Percentiles rank a stretch among this genome's conserved stretches.
Evolutionary conservation across 306 rosid genomes (phyloP).

Genomic region (Astragalus membranaceus): DNA sequence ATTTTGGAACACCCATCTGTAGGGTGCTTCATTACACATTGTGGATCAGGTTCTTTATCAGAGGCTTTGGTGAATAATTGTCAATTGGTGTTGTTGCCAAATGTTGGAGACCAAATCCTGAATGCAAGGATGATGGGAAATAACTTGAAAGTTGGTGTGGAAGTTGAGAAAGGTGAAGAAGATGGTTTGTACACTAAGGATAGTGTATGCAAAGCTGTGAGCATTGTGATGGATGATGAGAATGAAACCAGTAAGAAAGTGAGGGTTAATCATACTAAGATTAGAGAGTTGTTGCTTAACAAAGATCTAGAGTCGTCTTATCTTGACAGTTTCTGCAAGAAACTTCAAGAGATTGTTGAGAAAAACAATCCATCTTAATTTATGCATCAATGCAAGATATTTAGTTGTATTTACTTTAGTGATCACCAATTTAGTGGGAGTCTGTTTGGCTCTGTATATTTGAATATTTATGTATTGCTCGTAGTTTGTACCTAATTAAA

Average conservation of each 20-base stretch:
- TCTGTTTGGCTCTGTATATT: too few relatives aligned
- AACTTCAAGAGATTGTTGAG: conserved; percentile 27
- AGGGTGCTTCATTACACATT: conserved; percentile 33
- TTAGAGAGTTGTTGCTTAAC: conserved; percentile 22
- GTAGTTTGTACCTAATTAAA: too few relatives aligned
- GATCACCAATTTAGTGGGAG: too few relatives aligned
- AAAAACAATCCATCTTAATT: not conserved
- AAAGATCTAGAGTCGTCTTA: conserved; percentile 21
- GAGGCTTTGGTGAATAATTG: conserved; percentile 29
- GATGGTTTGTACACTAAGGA: conserved; percentile 23
- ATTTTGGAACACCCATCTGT: conserved; percentile 30
- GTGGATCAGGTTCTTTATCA: conserved; percentile 31
- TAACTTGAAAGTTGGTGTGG: conserved; percentile 33
- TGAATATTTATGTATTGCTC: too few relatives aligned
- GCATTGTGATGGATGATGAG: conserved; percentile 26
- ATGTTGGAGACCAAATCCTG: conserved; percentile 18
- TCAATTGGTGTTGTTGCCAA: conserved; percentile 26
- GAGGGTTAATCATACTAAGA: conserved; percentile 5
- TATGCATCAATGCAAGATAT: too few relatives aligned
- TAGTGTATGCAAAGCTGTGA: conserved; percentile 23
- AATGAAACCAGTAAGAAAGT: conserved; percentile 20
- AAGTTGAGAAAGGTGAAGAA: conserved; percentile 30
- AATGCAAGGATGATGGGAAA: conserved; percentile 30
- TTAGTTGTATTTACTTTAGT: too few relatives aligned
- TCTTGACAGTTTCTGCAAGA: conserved; percentile 18